Evolutionary conservation across 352 stramenopile species (phyloP).

Genomic region (Globisporangium barbulae): DNA sequence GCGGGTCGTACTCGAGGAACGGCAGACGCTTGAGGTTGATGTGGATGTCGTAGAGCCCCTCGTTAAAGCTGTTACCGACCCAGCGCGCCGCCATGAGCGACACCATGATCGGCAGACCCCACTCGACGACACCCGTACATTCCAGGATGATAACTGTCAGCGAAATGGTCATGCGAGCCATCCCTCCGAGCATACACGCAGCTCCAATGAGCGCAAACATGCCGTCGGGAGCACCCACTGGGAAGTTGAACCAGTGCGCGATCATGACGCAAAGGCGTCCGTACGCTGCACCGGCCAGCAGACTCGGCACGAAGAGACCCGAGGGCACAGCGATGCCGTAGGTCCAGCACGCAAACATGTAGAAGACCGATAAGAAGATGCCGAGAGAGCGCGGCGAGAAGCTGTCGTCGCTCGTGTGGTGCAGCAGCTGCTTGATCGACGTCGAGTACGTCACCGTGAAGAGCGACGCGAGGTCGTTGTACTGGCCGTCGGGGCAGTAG

Average conservation of each 20-base stretch:
- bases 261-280: slow-evolving; percentile 77
- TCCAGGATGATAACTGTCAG: slow-evolving; percentile 98
- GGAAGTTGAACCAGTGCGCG: slow-evolving; percentile 64
- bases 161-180: slow-evolving; percentile 98
- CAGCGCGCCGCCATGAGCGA: slow-evolving; percentile 92
- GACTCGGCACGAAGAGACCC: slow-evolving; percentile 95
- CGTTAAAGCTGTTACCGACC: slow-evolving; percentile 98
- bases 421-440: slow-evolving; percentile 95
- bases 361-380: slow-evolving; percentile 72
- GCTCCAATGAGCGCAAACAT: slow-evolving; percentile 97
- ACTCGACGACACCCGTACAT: slow-evolving; percentile 97
- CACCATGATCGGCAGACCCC: slow-evolving; percentile 95
- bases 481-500: slow-evolving; percentile 93
- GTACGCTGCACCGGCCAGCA: slow-evolving; percentile 95
- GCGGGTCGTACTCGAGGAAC: slow-evolving; percentile 79
- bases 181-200: slow-evolving; percentile 93
- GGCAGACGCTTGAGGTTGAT: slow-evolving; percentile 90
- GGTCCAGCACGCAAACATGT: slow-evolving; percentile 87
- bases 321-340: slow-evolving; percentile 96
- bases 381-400: slow-evolving; percentile 87
- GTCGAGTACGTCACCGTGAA: slow-evolving; percentile 95
- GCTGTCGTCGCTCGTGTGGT: slow-evolving; percentile 85
- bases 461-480: slow-evolving; percentile 97
- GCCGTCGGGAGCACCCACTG: slow-evolving; percentile 49
- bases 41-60: slow-evolving; percentile 99